Percentiles rank a stretch among this genome's conserved stretches.
Evolutionary conservation across 2,329 filamentous ascomycete genomes (phyloP).

Genomic region (Ophiocordyceps camponoti-floridani): DNA sequence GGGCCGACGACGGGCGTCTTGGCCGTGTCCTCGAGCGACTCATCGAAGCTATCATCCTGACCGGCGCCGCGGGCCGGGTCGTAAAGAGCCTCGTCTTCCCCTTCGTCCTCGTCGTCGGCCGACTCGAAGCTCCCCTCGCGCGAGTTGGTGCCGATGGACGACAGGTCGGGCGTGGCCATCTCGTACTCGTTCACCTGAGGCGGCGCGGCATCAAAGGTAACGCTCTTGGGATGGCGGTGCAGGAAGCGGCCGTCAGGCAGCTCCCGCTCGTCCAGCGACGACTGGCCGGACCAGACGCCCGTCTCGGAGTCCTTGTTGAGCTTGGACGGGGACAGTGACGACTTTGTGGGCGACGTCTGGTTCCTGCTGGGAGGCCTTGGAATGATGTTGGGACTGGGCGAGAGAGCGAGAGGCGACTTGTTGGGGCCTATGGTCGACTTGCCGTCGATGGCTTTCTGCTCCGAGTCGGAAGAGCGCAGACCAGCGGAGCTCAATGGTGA

Average conservation of each 20-base stretch:
- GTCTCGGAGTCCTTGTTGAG: slow-evolving; percentile 51
- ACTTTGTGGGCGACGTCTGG: slow-evolving; percentile 69
- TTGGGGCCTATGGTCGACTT: slow-evolving; percentile 20
- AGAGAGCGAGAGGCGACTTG: slow-evolving; percentile 5
- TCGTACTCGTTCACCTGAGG: slow-evolving; percentile 96
- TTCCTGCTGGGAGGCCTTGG: slow-evolving; percentile 45
- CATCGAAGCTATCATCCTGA: slow-evolving; percentile 81
- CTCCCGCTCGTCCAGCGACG: slow-evolving; percentile 36
- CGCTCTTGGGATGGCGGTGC: slow-evolving; percentile 83
- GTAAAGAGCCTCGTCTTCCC: slow-evolving; percentile 36
- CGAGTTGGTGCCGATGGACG: slow-evolving; percentile 74
- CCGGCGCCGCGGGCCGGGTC: slow-evolving; percentile 32
- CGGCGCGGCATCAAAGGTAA: slow-evolving; percentile 87
- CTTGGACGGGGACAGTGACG: slow-evolving; percentile 55
- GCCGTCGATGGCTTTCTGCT: slow-evolving; percentile 25
- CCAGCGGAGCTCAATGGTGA: slow-evolving; percentile 38
- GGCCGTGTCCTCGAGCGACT: slow-evolving; percentile 83
- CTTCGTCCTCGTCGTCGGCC: slow-evolving; percentile 53
- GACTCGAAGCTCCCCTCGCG: slow-evolving; percentile 89
- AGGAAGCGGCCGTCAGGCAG: slow-evolving; percentile 48
- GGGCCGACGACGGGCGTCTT: slow-evolving; percentile 97
- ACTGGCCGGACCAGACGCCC: slow-evolving; percentile 50
- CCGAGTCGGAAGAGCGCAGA: slow-evolving; percentile 28
- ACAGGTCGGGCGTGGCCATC: slow-evolving; percentile 93
- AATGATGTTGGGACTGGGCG: slow-evolving; percentile 7